Base-by-base conservation (phyloP, 306 rosid genomes). In the Begonia loranthoides region DNA sequence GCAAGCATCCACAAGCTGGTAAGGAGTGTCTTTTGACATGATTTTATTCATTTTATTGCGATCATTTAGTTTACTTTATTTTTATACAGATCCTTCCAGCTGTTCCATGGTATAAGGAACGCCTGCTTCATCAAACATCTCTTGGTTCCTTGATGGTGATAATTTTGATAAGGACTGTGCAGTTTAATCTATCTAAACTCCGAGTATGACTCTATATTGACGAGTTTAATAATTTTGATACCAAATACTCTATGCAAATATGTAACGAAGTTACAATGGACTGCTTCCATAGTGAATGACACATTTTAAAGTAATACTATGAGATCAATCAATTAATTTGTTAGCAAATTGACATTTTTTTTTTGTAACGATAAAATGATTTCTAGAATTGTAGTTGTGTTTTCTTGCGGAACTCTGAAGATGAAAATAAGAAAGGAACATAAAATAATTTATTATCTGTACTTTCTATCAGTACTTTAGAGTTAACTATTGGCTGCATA, bases 71-170 rank as follows among this genome's bases (percentile, higher is more conserved):
- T 39, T 53, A 50, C 50, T 71, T 45, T 36, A 45, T 60, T 12
- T 55, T 12, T 66, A 70, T 38, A 52, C 94, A 92, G 99, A 73
- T 86, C 34, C 76, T 92, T 73, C 72, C 84, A 10, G 79, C 66
- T 59, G 94, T 92, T 62, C 81, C 99, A 54, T 92, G 99, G 99
- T 86, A 86, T 75, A 92, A 83, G 78, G 99, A 92, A 59, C 96
- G 96, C 56, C 86, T 86, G 57, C 99, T 92, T 70, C 88, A 86
- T 72, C 99, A 83, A 61, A 83, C 84, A 48, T 86, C 96, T 62
- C 99, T 86, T 54, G 99, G 96, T 69, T 92, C 99, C 56, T 79
- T 92, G 77, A 69, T 83, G 89, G 94, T 92, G 54, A 70, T 86
- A 67, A 83, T 82, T 62, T 87, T 92, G 63, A 87, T 92, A 77